Evolutionary conservation across 106 monocot genomes (phyloP).

Genomic region (Apostasia shenzhenica): DNA sequence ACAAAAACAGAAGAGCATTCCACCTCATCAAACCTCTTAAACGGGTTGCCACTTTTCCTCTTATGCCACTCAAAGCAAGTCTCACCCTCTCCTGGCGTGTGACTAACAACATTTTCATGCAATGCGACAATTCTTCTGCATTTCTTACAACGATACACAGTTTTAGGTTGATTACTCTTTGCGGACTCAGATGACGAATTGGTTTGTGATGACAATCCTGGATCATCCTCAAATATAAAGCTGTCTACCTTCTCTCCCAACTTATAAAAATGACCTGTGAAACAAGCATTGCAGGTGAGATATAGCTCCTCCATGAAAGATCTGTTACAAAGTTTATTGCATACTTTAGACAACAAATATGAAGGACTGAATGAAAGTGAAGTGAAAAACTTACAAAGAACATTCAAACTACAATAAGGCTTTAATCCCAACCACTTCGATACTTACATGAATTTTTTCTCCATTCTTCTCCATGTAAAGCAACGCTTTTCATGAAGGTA

Average conservation of each 20-base stretch:
- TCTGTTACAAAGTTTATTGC: not conserved
- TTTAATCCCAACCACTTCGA: too few relatives aligned
- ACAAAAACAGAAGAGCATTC: conserved; percentile 86
- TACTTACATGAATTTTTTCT: too few relatives aligned
- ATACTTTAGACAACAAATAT: too few relatives aligned
- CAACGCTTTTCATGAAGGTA: too few relatives aligned
- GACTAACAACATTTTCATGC: conserved; percentile 78
- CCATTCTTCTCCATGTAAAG: too few relatives aligned
- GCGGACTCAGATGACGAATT: conserved; percentile 11
- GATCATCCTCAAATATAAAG: conserved; percentile 80
- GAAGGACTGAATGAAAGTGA: too few relatives aligned
- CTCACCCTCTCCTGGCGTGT: conserved; percentile 81
- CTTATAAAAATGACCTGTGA: conserved; percentile 76
- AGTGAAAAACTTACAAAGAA: too few relatives aligned
- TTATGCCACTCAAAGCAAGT: conserved; percentile 76
- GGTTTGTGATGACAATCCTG: conserved; percentile 37
- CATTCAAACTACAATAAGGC: too few relatives aligned
- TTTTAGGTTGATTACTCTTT: conserved; percentile 16
- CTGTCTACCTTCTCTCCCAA: conserved; percentile 68
- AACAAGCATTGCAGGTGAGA: not conserved
- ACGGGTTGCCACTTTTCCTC: conserved; percentile 33
- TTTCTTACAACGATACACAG: conserved; percentile 85
- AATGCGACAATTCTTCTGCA: conserved; percentile 79
- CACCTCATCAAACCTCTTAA: conserved; percentile 28
- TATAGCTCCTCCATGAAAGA: not conserved